These are phyloP conservation scores for Exophiala spinifera DNA, from an alignment of 2,329 filamentous ascomycete genomes.

Conservation along the genomic window DNA sequence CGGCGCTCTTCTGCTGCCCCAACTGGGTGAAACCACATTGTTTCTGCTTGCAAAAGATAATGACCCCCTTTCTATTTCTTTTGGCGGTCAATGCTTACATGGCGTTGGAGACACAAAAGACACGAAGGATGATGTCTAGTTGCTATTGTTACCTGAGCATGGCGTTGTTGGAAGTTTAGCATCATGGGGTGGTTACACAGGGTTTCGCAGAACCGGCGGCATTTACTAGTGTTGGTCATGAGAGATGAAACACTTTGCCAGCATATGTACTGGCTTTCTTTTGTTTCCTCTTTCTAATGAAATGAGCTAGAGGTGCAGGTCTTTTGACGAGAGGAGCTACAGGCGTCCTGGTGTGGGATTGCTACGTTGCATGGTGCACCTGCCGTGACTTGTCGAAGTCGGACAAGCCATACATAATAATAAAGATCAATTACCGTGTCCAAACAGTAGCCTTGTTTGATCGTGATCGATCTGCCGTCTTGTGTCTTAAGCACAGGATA, in stretches of 20 bases:
- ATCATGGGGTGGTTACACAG: not conserved
- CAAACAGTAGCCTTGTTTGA: too few species aligned
- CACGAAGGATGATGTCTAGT: not conserved
- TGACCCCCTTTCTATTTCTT: not conserved
- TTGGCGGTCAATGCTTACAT: not conserved
- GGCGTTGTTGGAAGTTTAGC: not conserved
- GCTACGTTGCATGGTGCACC: too few species aligned
- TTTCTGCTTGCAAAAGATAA: constrained; percentile 1
- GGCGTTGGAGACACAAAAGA: not conserved
- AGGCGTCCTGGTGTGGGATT: too few species aligned
- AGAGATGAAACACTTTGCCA: not conserved
- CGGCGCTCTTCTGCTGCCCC: constrained; percentile 32
- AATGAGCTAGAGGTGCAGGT: not conserved
- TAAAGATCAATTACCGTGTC: too few species aligned
- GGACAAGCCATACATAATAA: too few species aligned
- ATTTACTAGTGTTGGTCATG: not conserved
- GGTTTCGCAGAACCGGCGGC: too few species aligned
- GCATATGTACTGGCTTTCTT: not conserved
- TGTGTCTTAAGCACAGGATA: too few species aligned
- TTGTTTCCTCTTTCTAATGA: not conserved
- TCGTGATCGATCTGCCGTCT: too few species aligned
- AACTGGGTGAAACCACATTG: constrained; percentile 9
- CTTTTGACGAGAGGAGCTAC: too few species aligned
- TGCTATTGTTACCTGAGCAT: not conserved
- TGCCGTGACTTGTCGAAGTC: not conserved